These are phyloP conservation scores for Populus hybrid DNA, from an alignment of 441 rosid genomes.

Conservation along the genomic window DNA sequence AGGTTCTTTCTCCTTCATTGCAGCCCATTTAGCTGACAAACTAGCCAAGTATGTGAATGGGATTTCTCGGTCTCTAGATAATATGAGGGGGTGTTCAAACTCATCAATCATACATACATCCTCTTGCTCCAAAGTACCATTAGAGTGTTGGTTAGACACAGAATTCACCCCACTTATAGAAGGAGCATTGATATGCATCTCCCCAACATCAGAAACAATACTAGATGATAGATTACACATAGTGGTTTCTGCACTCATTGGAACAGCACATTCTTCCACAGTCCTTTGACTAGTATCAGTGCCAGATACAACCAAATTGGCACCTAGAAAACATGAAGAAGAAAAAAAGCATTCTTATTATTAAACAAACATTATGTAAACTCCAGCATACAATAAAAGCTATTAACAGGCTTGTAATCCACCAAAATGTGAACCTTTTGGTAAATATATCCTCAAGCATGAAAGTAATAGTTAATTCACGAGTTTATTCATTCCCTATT, in stretches of 20 bases:
- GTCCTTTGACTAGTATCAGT: slow-evolving; percentile 28
- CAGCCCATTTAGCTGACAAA: slow-evolving; percentile 76
- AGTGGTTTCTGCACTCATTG: slow-evolving; percentile 31
- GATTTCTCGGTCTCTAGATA: slow-evolving; percentile 50
- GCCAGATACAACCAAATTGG: slow-evolving; percentile 30
- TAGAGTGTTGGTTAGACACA: slow-evolving; percentile 28
- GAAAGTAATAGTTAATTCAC: neutral
- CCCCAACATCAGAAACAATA: slow-evolving; percentile 47
- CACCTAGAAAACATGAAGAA: slow-evolving; percentile 32
- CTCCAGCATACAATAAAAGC: neutral
- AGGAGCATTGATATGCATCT: slow-evolving; percentile 56
- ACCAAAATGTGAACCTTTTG: neutral
- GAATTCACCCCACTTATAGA: slow-evolving; percentile 26
- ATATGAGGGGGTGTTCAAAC: slow-evolving; percentile 48
- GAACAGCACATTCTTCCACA: slow-evolving; percentile 29
- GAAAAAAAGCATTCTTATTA: slow-evolving; percentile 2
- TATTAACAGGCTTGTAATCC: neutral
- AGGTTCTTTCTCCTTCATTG: slow-evolving; percentile 44
- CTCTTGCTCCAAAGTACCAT: slow-evolving; percentile 26
- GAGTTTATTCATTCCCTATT: neutral
- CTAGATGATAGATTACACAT: slow-evolving; percentile 38
- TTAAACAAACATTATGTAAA: neutral
- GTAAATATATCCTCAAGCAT: neutral
- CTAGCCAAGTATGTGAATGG: slow-evolving; percentile 93
- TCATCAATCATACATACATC: slow-evolving; percentile 41